Evolutionary conservation across 768 basidiomycete species (phyloP).

Genomic region (Tephrocybe sp.): DNA sequence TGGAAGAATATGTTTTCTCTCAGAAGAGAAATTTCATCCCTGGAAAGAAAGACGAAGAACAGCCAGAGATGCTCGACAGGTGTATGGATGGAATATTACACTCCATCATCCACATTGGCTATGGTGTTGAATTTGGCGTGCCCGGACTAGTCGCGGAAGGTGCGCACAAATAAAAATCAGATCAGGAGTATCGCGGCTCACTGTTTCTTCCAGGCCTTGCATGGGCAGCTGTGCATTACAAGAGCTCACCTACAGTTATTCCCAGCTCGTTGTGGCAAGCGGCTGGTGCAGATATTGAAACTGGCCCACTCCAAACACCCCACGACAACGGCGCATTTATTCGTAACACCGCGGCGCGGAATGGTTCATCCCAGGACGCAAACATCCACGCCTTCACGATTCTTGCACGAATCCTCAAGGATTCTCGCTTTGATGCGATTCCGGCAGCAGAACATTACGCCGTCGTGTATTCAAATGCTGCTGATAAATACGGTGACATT

Average conservation of each 20-base stretch:
- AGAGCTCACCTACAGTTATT: conserved; percentile 33
- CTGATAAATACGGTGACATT: conserved; percentile 34
- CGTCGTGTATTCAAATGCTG: conserved; percentile 31
- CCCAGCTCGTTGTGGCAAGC: conserved; percentile 22
- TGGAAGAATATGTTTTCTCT: conserved; percentile 59
- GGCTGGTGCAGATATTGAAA: too few species aligned
- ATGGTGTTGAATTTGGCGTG: conserved; percentile 59
- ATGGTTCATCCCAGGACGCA: too few species aligned
- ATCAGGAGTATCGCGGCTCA: neutral
- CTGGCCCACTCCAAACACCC: too few species aligned
- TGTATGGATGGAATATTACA: conserved; percentile 58
- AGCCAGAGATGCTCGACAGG: conserved; percentile 48
- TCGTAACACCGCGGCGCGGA: too few species aligned
- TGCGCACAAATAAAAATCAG: conserved; percentile 20
- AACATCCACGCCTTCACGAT: conserved; percentile 48
- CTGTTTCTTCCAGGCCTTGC: conserved; percentile 45
- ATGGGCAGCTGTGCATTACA: conserved; percentile 46
- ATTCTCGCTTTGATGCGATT: conserved; percentile 34
- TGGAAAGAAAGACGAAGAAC: conserved; percentile 22
- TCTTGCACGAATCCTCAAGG: conserved; percentile 51
- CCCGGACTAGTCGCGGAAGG: conserved; percentile 65
- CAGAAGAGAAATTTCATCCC: conserved; percentile 40
- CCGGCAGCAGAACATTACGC: conserved; percentile 10
- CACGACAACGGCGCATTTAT: too few species aligned
- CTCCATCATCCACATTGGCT: conserved; percentile 61